These are phyloP conservation scores for Vitellaria paradoxa DNA, from an alignment of 179 eudicot genomes.

Conservation along the genomic window DNA sequence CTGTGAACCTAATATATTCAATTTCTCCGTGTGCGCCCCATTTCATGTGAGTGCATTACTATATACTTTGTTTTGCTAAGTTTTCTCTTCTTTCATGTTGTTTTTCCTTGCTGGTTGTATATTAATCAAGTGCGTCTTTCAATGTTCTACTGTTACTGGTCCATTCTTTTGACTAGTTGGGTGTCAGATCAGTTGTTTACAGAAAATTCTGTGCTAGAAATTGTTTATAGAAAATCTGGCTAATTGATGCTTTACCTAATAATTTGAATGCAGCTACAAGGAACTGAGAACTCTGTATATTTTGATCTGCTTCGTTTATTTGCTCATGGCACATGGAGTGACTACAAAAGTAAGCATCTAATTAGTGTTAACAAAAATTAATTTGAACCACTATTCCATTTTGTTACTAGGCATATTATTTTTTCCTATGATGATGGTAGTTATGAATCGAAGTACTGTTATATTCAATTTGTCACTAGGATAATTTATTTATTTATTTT, in stretches of 20 bases:
- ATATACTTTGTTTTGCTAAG: neutral
- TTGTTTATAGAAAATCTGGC: neutral
- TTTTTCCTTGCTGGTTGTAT: neutral
- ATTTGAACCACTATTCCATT: neutral
- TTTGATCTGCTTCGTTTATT: slow-evolving; percentile 86
- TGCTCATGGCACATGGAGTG: slow-evolving; percentile 98
- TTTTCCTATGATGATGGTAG: neutral
- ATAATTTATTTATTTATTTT: neutral
- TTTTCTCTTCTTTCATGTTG: neutral
- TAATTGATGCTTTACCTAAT: slow-evolving; percentile 10
- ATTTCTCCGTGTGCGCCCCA: neutral
- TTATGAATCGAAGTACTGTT: neutral
- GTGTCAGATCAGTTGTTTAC: neutral
- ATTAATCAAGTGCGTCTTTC: neutral
- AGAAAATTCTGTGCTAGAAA: slow-evolving; percentile 1
- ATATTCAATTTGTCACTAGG: neutral
- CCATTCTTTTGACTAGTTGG: neutral
- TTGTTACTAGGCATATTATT: neutral
- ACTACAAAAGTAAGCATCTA: slow-evolving; percentile 74
- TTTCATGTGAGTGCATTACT: neutral
- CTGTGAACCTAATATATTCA: neutral
- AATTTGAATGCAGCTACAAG: slow-evolving; percentile 72
- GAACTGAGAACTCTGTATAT: slow-evolving; percentile 64
- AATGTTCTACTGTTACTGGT: neutral
- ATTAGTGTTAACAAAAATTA: neutral